phyloP scores from a whole-genome alignment of 208 protist genomes.

The Blechomonas ayalai region DNA sequence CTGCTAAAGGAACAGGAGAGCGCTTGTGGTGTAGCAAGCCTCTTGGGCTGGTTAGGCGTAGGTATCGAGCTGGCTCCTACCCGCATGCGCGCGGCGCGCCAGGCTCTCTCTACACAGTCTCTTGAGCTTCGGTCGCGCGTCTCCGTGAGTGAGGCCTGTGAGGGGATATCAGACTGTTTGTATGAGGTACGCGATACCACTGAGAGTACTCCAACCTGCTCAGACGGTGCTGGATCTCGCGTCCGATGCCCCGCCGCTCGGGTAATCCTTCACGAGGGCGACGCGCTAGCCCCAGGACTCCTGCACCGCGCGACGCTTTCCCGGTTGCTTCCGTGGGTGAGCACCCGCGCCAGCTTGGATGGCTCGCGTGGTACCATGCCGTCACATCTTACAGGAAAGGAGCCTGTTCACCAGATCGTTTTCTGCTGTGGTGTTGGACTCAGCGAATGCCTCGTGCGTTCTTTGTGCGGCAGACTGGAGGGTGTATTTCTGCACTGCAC shows the following conservation, averaged over 20 bases:
- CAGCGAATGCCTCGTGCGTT: constrained; percentile 27
- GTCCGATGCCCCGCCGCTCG: constrained; percentile 9
- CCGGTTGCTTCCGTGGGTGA: constrained; percentile 14
- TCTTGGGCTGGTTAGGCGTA: constrained; percentile 36
- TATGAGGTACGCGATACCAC: neutral
- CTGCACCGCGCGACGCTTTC: constrained; percentile 48
- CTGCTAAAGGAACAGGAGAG: too few species aligned
- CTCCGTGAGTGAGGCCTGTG: neutral
- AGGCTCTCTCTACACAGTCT: constrained; percentile 31
- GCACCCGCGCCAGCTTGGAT: neutral
- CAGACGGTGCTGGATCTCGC: neutral
- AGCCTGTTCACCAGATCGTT: constrained; percentile 32
- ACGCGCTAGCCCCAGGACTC: constrained; percentile 40
- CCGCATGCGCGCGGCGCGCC: constrained; percentile 44
- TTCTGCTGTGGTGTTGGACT: constrained; percentile 61
- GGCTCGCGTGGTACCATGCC: neutral
- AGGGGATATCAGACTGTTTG: neutral
- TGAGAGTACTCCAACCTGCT: neutral
- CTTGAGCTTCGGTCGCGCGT: constrained; percentile 13
- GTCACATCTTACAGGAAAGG: constrained; percentile 15
- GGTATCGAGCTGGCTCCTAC: constrained; percentile 59
- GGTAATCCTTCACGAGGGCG: constrained; percentile 49
- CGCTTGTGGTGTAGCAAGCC: too few species aligned
- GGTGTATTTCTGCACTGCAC: constrained; percentile 21
- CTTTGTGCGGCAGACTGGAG: constrained; percentile 39